Conservation (phyloP, 345 rosid genomes). For the Citrus sp. region DNA sequence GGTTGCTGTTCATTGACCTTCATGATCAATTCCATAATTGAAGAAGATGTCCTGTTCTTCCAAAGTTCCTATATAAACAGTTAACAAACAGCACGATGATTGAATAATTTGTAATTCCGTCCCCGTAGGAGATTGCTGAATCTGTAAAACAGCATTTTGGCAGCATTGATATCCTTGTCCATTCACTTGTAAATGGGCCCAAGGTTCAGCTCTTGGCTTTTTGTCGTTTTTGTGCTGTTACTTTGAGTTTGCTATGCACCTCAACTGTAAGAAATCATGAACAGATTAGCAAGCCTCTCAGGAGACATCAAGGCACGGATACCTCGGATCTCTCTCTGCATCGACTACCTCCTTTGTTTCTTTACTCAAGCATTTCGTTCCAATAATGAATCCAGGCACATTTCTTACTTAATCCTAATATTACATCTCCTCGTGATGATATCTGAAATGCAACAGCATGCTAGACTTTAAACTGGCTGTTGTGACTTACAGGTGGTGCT, state of each 20-base stretch:
- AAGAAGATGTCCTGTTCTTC: neutral
- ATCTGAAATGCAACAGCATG: neutral
- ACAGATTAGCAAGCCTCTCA: constrained; percentile 79
- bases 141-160: constrained; percentile 66
- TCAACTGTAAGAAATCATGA: neutral
- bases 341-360: constrained; percentile 89
- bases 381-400: constrained; percentile 87
- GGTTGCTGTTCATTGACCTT: neutral
- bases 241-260: neutral
- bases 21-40: constrained; percentile 1
- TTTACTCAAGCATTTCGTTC: constrained; percentile 74
- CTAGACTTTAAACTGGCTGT: neutral
- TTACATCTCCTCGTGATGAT: neutral
- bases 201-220: constrained; percentile 37
- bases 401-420: neutral
- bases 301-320: constrained; percentile 87
- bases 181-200: constrained; percentile 72
- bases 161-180: constrained; percentile 62
- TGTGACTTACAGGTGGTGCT: constrained; percentile 63
- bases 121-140: constrained; percentile 51
- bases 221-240: neutral
- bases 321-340: constrained; percentile 86
- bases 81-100: neutral
- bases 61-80: neutral
- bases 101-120: neutral